Evolutionary conservation across 805 yeast species (phyloP), one percentile per base, ranked within the genome.

Genomic region (Ogataea pilisensis): DNA sequence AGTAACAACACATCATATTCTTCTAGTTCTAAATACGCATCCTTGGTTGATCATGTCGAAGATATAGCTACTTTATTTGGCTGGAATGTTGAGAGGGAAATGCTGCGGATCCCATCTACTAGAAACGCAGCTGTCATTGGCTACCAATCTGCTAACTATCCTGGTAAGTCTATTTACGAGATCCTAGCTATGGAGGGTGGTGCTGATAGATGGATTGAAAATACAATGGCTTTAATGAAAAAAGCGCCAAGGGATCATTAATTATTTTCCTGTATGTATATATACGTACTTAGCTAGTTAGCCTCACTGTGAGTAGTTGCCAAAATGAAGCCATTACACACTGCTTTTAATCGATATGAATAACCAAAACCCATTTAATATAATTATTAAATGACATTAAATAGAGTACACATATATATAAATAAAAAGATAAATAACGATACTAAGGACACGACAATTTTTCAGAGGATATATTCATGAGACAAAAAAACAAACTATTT

Each of bases 61-160:
- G 77, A 78, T 31, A 52, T 89, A 18, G 78, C 96, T 0, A 56
- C 57, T 14, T 58, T 69, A 38, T 78, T 78, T 53, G 97, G 97
- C 0, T 91, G 98, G 98, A 65, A 72, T 12, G 84, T 82, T 1
- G 83, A 87, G 54, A 76, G 82, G 51, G 98, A 91, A 59, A 83
- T 85, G 84, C 65, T 91, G 34, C 72, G 98, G 43, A 91, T 91
- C 19, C 98, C 98, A 25, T 86, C 96, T 43, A 91, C 98, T 0
- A 69, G 97, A 60, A 91, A 91, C 56, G 88, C 95, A 1, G 97
- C 97, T 0, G 66, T 91, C 13, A 80, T 91, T 36, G 96, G 95
- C 0, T 70, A 75, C 38, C 63, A 69, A 28, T 46, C 52, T 5
- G 58, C 56, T 29, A 42, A 53, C 9, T 50, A 61, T 9, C 25